phyloP scores from a whole-genome alignment of 331 rosid genomes.

The Rhamnella rubrinervis region DNA sequence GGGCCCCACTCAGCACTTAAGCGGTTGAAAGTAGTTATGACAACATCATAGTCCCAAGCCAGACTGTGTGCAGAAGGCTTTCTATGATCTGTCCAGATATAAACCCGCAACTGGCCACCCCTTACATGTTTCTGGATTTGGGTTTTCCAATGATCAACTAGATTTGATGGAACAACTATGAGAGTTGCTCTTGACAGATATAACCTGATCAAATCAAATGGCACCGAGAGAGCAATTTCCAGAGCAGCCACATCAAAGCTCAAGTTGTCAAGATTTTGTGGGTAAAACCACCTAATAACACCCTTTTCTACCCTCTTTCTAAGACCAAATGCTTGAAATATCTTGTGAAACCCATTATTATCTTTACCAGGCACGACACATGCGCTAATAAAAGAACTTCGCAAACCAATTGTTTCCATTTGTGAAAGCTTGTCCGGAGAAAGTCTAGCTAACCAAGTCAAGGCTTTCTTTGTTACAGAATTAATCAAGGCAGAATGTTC shows the following conservation, averaged over 20 bases:
- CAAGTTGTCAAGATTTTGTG: slow-evolving; percentile 72
- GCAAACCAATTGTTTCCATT: slow-evolving; percentile 82
- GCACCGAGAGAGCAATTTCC: slow-evolving; percentile 67
- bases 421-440: slow-evolving; percentile 52
- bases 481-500: slow-evolving; percentile 63
- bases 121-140: slow-evolving; percentile 93
- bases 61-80: slow-evolving; percentile 79
- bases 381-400: slow-evolving; percentile 59
- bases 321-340: slow-evolving; percentile 88
- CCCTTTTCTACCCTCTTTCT: slow-evolving; percentile 64
- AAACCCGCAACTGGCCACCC: slow-evolving; percentile 70
- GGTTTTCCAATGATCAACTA: slow-evolving; percentile 88
- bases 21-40: slow-evolving; percentile 89
- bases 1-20: slow-evolving; percentile 93
- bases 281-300: slow-evolving; percentile 71
- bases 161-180: slow-evolving; percentile 88
- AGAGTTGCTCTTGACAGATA: slow-evolving; percentile 93
- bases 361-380: slow-evolving; percentile 33
- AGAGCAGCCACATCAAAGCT: slow-evolving; percentile 86
- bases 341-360: slow-evolving; percentile 49
- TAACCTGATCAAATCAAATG: slow-evolving; percentile 72
- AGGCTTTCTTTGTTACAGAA: slow-evolving; percentile 67
- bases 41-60: slow-evolving; percentile 97
- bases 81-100: slow-evolving; percentile 67
- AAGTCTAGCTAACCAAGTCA: slow-evolving; percentile 73